Evolutionary conservation across 2,329 filamentous ascomycete genomes (phyloP).

Genomic region (Apiospora hydei): DNA sequence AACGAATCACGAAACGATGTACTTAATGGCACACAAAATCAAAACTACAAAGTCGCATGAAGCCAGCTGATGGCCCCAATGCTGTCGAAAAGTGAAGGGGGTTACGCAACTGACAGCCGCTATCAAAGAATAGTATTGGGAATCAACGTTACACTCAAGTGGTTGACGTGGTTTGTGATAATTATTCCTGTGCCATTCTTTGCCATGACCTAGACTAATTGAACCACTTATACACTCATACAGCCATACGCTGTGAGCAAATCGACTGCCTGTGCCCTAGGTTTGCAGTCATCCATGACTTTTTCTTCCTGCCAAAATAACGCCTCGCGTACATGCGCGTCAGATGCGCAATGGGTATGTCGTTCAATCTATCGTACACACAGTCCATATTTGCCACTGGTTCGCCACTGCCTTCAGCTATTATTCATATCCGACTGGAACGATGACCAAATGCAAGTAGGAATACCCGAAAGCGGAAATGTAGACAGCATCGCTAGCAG

Average conservation of each 20-base stretch:
- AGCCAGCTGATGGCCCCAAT: background rate
- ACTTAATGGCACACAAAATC: background rate
- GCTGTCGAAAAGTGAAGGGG: background rate
- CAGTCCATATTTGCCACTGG: slow-evolving; percentile 5
- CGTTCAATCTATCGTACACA: slow-evolving; percentile 18
- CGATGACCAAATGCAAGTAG: background rate
- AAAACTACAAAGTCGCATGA: background rate
- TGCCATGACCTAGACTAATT: slow-evolving; percentile 6
- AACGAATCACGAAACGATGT: background rate
- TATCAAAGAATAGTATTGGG: background rate
- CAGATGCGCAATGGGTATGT: slow-evolving; percentile 19
- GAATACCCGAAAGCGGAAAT: background rate
- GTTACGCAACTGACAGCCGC: background rate
- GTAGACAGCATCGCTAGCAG: background rate
- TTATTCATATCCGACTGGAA: background rate
- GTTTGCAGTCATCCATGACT: background rate
- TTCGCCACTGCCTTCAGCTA: slow-evolving; percentile 1
- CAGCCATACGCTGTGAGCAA: background rate
- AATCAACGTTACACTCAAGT: background rate
- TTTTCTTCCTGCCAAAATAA: slow-evolving; percentile 12
- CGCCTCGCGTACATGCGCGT: slow-evolving; percentile 14
- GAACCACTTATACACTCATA: slow-evolving; percentile 6
- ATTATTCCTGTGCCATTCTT: background rate
- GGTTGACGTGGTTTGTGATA: background rate
- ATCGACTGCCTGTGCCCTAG: background rate